Evolutionary conservation across 1,284 basidiomycete species (phyloP).

Genomic region (Ganoderma leucocontextum): DNA sequence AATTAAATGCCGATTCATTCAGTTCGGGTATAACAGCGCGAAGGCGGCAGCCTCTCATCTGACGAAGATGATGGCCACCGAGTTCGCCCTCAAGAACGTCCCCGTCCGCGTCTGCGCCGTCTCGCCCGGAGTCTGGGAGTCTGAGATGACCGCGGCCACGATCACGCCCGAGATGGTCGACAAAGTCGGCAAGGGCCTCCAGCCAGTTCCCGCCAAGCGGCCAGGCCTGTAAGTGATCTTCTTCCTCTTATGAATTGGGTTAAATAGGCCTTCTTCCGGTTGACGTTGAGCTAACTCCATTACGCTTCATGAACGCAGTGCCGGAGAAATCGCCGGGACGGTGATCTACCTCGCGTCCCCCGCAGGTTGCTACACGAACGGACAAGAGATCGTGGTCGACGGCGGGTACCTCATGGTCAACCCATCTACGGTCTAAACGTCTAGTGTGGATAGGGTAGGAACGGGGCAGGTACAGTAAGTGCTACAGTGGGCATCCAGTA

Average conservation of each 20-base stretch:
- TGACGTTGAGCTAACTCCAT: background rate
- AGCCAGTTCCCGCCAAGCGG: slow-evolving; percentile 66
- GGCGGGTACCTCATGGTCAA: slow-evolving; percentile 80
- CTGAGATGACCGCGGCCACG: slow-evolving; percentile 73
- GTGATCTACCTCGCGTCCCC: slow-evolving; percentile 76
- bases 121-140: slow-evolving; percentile 77
- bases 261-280: background rate
- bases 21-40: slow-evolving; percentile 83
- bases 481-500: slow-evolving; percentile 12
- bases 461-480: slow-evolving; percentile 7
- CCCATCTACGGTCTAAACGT: slow-evolving; percentile 50
- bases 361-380: slow-evolving; percentile 76
- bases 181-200: slow-evolving; percentile 60
- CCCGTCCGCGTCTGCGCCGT: slow-evolving; percentile 77
- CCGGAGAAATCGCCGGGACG: slow-evolving; percentile 77
- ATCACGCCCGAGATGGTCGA: slow-evolving; percentile 59
- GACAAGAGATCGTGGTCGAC: slow-evolving; percentile 78
- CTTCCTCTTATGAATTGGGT: background rate
- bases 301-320: slow-evolving; percentile 47
- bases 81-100: slow-evolving; percentile 72
- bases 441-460: background rate
- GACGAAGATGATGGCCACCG: slow-evolving; percentile 77
- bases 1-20: slow-evolving; percentile 9
- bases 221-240: slow-evolving; percentile 67
- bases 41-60: slow-evolving; percentile 82